Percentiles rank a stretch among this genome's conserved stretches.
phyloP scores from a whole-genome alignment of 73 alveolate species.

The Blepharisma stoltei region DNA sequence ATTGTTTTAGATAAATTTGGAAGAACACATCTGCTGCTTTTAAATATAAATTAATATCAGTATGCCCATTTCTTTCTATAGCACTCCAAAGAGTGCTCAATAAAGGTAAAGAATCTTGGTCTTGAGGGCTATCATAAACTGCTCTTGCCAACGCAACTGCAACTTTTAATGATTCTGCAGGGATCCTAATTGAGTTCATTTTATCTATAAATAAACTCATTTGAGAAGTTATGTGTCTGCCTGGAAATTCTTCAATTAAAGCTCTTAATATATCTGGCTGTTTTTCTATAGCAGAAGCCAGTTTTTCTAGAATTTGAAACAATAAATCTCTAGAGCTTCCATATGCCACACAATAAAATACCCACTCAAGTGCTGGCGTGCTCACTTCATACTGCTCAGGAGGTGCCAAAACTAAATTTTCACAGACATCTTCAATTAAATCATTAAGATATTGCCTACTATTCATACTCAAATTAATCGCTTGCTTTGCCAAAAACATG shows the following conservation, averaged over 20 bases:
- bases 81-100: conserved; percentile 54
- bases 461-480: conserved; percentile 64
- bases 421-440: conserved; percentile 53
- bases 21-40: conserved; percentile 48
- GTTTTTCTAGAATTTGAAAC: conserved; percentile 40
- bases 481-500: conserved; percentile 82
- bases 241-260: conserved; percentile 58
- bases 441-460: conserved; percentile 66
- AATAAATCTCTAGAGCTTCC: conserved; percentile 43
- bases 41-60: conserved; percentile 44
- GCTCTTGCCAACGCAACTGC: conserved; percentile 39
- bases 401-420: conserved; percentile 39
- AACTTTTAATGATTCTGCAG: not conserved
- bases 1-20: conserved; percentile 61
- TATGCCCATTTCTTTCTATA: conserved; percentile 36
- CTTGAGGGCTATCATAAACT: conserved; percentile 44
- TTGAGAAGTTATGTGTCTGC: conserved; percentile 43
- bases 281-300: conserved; percentile 46
- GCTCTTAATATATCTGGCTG: conserved; percentile 45
- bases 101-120: conserved; percentile 42
- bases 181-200: conserved; percentile 18
- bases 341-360: conserved; percentile 62
- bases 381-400: conserved; percentile 45
- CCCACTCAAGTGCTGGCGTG: conserved; percentile 72
- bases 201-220: conserved; percentile 42